Percentiles rank a stretch among this genome's conserved stretches.
These are phyloP conservation scores for Xylaria sp. DNA, from an alignment of 2,329 filamentous ascomycete genomes.

Conservation along the genomic window DNA sequence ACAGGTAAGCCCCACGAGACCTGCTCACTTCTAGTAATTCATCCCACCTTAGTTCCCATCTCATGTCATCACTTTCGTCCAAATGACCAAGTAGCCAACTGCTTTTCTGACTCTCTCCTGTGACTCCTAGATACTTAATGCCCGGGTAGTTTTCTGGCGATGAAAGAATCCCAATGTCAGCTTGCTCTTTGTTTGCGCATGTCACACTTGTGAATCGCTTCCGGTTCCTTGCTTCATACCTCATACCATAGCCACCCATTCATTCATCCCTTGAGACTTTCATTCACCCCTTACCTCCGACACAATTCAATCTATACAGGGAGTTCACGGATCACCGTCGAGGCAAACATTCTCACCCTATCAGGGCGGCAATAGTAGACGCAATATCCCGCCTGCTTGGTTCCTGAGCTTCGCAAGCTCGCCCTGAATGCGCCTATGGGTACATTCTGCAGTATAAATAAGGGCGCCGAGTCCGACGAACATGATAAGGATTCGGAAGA, in stretches of 20 bases:
- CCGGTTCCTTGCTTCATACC: not conserved
- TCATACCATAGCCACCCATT: not conserved
- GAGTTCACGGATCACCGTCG: not conserved
- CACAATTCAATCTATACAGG: not conserved
- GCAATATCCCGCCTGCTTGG: conserved; percentile 1
- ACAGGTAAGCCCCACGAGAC: not conserved
- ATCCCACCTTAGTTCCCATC: conserved; percentile 1
- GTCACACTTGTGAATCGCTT: conserved; percentile 13
- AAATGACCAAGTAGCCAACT: conserved; percentile 10
- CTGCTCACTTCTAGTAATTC: not conserved
- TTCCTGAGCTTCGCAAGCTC: conserved; percentile 12
- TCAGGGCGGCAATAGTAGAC: not conserved
- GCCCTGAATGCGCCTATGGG: conserved; percentile 44
- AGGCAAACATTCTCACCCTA: not conserved
- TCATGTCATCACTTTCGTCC: conserved; percentile 8
- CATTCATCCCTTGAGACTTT: not conserved
- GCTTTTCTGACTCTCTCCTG: not conserved
- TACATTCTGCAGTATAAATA: conserved; percentile 43
- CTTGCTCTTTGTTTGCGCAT: conserved; percentile 25
- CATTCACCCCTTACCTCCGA: not conserved
- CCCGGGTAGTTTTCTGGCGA: not conserved
- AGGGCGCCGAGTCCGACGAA: conserved; percentile 41
- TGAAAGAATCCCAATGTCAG: conserved; percentile 17
- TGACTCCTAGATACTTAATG: conserved; percentile 4
- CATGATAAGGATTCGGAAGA: conserved; percentile 40